Evolutionary conservation across 257 asterid species (phyloP), one percentile per base, ranked within the genome.

Genomic region (Przewalskia tangutica): DNA sequence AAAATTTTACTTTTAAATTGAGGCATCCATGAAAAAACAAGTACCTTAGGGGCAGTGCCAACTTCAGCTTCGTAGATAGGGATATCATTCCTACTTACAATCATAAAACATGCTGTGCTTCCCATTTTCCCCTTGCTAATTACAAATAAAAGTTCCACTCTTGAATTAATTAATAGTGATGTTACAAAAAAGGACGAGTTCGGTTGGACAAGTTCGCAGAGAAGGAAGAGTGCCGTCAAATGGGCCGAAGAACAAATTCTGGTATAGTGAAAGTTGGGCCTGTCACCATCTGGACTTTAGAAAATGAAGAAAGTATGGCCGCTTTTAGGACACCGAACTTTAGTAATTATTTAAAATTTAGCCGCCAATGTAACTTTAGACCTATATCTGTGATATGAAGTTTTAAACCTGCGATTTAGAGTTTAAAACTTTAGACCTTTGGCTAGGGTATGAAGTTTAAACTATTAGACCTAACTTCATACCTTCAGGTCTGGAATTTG

Each of bases 11-110:
- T 10, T 66, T 7, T 66, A 66, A 66, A 32, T 11, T 8, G 40
- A 46, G 58, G 58, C 18, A 53, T 7, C n/a, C 58, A 63, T 40
- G n/a, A n/a, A n/a, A n/a, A n/a, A n/a, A n/a, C 46, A 75, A 86
- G 4, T 87, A 96, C 99, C 85, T 95, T 91, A 56, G 99, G 97
- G 20, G 93, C 95, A 50, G 97, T 89, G 68, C 99, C 98, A 76
- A 96, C 99, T 94, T 96, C 98, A 80, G 97, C 97, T 92, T 96
- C 98, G 82, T 95, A 95, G 86, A 95, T 95, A 66, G 97, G 99
- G 68, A 95, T 95, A 85, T 95, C 99, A 63, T 92, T 91, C 84
- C 88, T 92, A 89, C 98, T 95, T 42, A 95, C 97, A 50, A 95
- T 95, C 94, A 95, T 91, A 79, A 95, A 95, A 78, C 99, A 95